These are phyloP conservation scores for Botrytis hyacinthi DNA, from an alignment of 2,329 filamentous ascomycete species.

Conservation along the genomic window DNA sequence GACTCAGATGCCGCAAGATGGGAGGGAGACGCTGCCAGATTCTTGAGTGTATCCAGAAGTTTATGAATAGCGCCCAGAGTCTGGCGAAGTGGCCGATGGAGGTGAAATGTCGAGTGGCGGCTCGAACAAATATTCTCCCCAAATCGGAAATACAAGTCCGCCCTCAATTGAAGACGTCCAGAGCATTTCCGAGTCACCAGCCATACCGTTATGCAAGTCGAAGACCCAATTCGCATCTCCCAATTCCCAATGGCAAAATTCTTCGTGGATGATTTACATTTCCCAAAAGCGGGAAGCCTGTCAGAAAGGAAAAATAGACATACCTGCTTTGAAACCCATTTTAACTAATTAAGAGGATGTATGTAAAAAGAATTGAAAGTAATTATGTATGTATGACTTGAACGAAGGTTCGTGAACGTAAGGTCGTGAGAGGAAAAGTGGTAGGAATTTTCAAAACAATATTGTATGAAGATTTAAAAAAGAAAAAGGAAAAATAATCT, in stretches of 20 bases:
- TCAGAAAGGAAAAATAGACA: slow-evolving; percentile 28
- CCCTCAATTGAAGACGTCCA: background rate
- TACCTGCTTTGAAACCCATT: slow-evolving; percentile 44
- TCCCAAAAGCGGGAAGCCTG: background rate
- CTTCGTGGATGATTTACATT: slow-evolving; percentile 15
- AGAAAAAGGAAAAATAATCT: slow-evolving; percentile 5
- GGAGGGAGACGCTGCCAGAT: background rate
- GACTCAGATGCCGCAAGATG: background rate
- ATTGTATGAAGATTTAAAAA: background rate
- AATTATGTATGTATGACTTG: slow-evolving; percentile 9
- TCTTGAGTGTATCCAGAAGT: background rate
- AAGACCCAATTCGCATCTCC: background rate
- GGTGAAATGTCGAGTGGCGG: background rate
- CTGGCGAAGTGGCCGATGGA: background rate
- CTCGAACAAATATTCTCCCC: background rate
- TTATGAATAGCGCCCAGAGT: background rate
- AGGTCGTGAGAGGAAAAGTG: slow-evolving; percentile 7
- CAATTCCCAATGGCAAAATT: slow-evolving; percentile 7
- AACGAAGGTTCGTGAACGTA: background rate
- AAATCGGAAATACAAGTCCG: background rate
- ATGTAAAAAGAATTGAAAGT: background rate
- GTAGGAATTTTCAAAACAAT: background rate
- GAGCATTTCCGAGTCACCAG: background rate
- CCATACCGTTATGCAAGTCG: background rate
- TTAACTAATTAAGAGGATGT: slow-evolving; percentile 36